A percentile compares a stretch with the other conserved stretches of the same genome.
phyloP scores from a whole-genome alignment of 495 filamentous ascomycete genomes.

The Aspergillus nidulans region DNA sequence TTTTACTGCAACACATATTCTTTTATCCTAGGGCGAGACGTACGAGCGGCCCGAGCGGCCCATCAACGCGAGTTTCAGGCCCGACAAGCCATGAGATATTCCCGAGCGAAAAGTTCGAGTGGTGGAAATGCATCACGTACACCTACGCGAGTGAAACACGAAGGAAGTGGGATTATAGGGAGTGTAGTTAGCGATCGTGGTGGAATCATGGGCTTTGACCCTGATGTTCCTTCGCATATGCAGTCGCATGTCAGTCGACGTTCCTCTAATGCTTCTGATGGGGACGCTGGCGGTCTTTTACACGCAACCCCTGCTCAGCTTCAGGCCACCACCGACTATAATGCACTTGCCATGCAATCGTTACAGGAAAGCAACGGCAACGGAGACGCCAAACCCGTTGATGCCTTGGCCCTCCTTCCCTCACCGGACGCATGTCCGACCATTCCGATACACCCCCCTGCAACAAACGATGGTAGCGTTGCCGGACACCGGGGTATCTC shows the following conservation, averaged over 20 bases:
- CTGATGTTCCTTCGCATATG: slow-evolving; percentile 41
- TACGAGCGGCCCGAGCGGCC: slow-evolving; percentile 50
- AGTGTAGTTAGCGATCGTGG: slow-evolving; percentile 57
- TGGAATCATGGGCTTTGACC: slow-evolving; percentile 55
- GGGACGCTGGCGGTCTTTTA: slow-evolving; percentile 32
- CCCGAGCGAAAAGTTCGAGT: slow-evolving; percentile 45
- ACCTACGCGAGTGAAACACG: slow-evolving; percentile 42
- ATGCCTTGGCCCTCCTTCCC: slow-evolving; percentile 40
- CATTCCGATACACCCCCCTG: slow-evolving; percentile 75
- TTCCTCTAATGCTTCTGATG: slow-evolving; percentile 45
- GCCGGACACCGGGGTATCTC: slow-evolving; percentile 68
- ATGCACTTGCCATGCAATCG: slow-evolving; percentile 46
- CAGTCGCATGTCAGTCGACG: slow-evolving; percentile 41
- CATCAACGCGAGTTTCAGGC: slow-evolving; percentile 44
- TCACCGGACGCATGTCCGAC: slow-evolving; percentile 62
- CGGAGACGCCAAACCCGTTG: slow-evolving; percentile 35
- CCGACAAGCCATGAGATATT: slow-evolving; percentile 37
- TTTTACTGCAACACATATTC: slow-evolving; percentile 69
- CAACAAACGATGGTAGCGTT: slow-evolving; percentile 57
- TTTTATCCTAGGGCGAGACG: slow-evolving; percentile 63
- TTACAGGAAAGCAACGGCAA: slow-evolving; percentile 33
- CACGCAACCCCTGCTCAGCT: slow-evolving; percentile 44
- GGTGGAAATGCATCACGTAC: slow-evolving; percentile 44
- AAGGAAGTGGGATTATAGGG: slow-evolving; percentile 43
- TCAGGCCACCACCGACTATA: slow-evolving; percentile 40